Percentiles rank a stretch among this genome's conserved stretches.
Conservation (phyloP, 106 monocot species). For the Alisma plantagoaquatica region DNA sequence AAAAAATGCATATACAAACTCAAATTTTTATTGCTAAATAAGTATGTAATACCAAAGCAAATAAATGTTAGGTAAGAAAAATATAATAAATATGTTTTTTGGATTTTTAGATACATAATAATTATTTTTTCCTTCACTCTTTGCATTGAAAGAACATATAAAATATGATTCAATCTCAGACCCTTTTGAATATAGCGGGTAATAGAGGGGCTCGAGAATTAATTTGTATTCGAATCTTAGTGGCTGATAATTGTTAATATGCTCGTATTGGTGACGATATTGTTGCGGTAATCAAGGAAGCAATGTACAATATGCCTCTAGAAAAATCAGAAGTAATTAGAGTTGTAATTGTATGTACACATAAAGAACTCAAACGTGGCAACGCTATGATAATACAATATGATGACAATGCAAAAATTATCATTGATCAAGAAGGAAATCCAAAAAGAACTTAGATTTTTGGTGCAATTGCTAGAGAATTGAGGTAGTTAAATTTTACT, state of each 20-base stretch:
- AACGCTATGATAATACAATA: slow-evolving; percentile 15
- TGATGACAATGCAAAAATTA: slow-evolving; percentile 8
- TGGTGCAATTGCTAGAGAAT: slow-evolving; percentile 11
- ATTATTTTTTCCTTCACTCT: slow-evolving; percentile 1
- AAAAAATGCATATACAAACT: too few species aligned
- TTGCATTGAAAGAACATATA: neutral
- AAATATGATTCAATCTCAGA: slow-evolving; percentile 1
- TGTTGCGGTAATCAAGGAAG: slow-evolving; percentile 5
- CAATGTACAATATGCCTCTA: neutral
- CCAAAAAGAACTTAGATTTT: slow-evolving; percentile 11
- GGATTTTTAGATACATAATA: neutral
- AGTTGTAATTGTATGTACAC: slow-evolving; percentile 5
- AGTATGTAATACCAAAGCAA: too few species aligned
- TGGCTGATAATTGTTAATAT: slow-evolving; percentile 1
- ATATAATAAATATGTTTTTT: neutral
- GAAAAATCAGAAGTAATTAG: slow-evolving; percentile 8
- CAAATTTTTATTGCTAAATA: too few species aligned
- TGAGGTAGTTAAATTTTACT: slow-evolving; percentile 1
- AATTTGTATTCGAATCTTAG: slow-evolving; percentile 1
- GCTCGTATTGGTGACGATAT: slow-evolving; percentile 6
- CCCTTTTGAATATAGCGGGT: slow-evolving; percentile 7
- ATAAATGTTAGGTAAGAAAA: too few species aligned
- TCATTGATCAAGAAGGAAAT: slow-evolving; percentile 18
- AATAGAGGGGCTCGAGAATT: slow-evolving; percentile 4
- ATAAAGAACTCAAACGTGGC: slow-evolving; percentile 8